Conservation (phyloP, 2,329 filamentous ascomycete genomes). For the Penicillium sp. region DNA sequence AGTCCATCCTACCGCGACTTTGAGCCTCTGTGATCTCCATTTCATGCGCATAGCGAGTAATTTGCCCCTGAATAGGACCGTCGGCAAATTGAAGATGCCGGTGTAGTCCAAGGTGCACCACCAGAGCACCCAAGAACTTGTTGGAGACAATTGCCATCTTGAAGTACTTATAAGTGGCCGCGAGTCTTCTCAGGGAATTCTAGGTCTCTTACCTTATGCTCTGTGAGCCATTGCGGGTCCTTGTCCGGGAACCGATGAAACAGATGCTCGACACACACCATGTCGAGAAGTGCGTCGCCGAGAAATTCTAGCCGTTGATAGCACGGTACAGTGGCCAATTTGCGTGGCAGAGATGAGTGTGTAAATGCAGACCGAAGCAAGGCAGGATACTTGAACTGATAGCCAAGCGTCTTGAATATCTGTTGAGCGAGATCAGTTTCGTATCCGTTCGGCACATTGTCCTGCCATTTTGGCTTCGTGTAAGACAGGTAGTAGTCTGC, state of each 20-base stretch:
- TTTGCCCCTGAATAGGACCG: slow-evolving; percentile 43
- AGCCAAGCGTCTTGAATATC: slow-evolving; percentile 61
- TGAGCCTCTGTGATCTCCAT: slow-evolving; percentile 35
- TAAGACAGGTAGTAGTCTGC: slow-evolving; percentile 73
- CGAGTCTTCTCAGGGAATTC: neutral
- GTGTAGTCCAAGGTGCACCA: slow-evolving; percentile 76
- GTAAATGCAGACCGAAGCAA: slow-evolving; percentile 83
- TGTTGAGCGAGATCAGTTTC: slow-evolving; percentile 69
- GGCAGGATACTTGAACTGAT: slow-evolving; percentile 72
- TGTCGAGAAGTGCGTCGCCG: slow-evolving; percentile 84
- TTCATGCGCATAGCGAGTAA: slow-evolving; percentile 51
- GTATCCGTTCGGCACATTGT: slow-evolving; percentile 59
- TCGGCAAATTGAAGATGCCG: slow-evolving; percentile 62
- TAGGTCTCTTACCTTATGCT: slow-evolving; percentile 68
- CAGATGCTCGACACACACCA: slow-evolving; percentile 79
- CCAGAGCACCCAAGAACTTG: slow-evolving; percentile 83
- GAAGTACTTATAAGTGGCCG: slow-evolving; percentile 10
- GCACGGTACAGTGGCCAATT: slow-evolving; percentile 76
- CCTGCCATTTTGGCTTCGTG: slow-evolving; percentile 70
- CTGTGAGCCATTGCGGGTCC: slow-evolving; percentile 95
- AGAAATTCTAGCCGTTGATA: slow-evolving; percentile 94
- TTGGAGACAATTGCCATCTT: slow-evolving; percentile 97
- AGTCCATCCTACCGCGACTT: slow-evolving; percentile 39
- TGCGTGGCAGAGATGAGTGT: slow-evolving; percentile 77
- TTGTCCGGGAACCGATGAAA: slow-evolving; percentile 74